Evolutionary conservation across 306 rosid species (phyloP).

Genomic region (Ammopiptanthus mongolicus): DNA sequence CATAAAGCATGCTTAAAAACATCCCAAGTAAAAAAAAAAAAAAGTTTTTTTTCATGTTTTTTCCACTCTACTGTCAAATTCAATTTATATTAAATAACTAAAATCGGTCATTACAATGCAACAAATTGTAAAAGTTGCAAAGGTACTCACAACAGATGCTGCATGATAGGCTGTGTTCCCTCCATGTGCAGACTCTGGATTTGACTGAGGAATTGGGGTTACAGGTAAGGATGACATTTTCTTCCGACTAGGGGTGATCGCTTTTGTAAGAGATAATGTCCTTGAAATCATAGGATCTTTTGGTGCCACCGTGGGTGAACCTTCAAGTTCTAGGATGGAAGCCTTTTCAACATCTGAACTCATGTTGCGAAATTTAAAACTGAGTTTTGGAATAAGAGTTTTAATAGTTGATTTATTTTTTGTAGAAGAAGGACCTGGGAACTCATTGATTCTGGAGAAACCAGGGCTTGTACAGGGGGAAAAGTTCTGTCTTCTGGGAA

Average conservation of each 20-base stretch:
- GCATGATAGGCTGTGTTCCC: conserved; percentile 11
- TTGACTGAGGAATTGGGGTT: conserved; percentile 43
- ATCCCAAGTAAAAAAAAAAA: neutral
- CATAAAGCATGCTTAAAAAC: neutral
- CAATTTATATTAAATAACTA: neutral
- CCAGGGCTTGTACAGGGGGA: conserved; percentile 42
- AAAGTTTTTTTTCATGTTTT: neutral
- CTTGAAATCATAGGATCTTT: conserved; percentile 34
- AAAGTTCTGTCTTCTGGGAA: conserved; percentile 37
- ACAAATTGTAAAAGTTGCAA: neutral
- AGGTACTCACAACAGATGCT: conserved; percentile 22
- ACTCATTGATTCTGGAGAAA: conserved; percentile 14
- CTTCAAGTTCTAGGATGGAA: conserved; percentile 30
- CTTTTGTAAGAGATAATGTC: conserved; percentile 42
- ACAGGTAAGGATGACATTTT: conserved; percentile 40
- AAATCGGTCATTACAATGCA: neutral
- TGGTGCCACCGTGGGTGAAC: conserved; percentile 25
- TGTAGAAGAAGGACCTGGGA: conserved; percentile 33
- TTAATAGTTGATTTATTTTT: conserved; percentile 33
- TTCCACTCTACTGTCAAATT: neutral
- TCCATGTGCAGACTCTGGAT: conserved; percentile 44
- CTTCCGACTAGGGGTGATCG: conserved; percentile 35
- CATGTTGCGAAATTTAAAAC: conserved; percentile 35
- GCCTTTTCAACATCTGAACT: conserved; percentile 42
- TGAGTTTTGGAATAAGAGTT: conserved; percentile 44